phyloP scores from a whole-genome alignment of 768 basidiomycete genomes.

The Collybiopsis confluens region DNA sequence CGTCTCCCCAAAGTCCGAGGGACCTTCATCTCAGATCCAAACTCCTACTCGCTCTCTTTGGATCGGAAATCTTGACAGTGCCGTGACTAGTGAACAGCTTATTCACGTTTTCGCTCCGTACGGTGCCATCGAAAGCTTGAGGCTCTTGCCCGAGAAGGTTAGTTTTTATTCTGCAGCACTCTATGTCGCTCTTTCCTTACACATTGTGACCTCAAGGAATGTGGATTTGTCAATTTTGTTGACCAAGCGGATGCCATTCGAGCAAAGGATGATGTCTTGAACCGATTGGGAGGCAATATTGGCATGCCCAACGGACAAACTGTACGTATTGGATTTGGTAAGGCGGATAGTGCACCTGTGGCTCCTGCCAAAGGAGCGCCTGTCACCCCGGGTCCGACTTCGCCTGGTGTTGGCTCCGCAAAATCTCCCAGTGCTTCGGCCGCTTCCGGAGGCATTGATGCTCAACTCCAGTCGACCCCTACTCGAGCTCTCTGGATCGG shows the following conservation, averaged over 20 bases:
- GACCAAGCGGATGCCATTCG: conserved; percentile 94
- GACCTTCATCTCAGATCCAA: conserved; percentile 70
- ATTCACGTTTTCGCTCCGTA: conserved; percentile 95
- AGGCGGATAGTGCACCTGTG: conserved; percentile 93
- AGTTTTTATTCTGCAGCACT: conserved; percentile 13
- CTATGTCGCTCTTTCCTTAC: background rate
- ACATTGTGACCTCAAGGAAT: conserved; percentile 66
- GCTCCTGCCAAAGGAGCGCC: conserved; percentile 78
- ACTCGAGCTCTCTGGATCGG: conserved; percentile 98
- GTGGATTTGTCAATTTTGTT: conserved; percentile 98
- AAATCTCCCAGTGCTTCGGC: conserved; percentile 47
- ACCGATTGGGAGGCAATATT: conserved; percentile 90
- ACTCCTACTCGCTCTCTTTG: conserved; percentile 94
- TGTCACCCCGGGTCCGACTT: conserved; percentile 60
- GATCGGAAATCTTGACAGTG: conserved; percentile 97
- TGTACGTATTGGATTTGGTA: conserved; percentile 97
- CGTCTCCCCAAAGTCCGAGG: conserved; percentile 80
- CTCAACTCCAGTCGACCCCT: conserved; percentile 85
- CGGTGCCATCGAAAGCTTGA: conserved; percentile 93
- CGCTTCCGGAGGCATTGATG: conserved; percentile 68
- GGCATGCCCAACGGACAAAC: conserved; percentile 94
- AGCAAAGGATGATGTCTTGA: conserved; percentile 96
- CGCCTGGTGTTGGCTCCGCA: conserved; percentile 45
- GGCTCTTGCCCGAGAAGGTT: conserved; percentile 96
- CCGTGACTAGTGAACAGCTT: conserved; percentile 90